phyloP scores from a whole-genome alignment of 495 filamentous ascomycete genomes.

The Penicillium pancosmium region DNA sequence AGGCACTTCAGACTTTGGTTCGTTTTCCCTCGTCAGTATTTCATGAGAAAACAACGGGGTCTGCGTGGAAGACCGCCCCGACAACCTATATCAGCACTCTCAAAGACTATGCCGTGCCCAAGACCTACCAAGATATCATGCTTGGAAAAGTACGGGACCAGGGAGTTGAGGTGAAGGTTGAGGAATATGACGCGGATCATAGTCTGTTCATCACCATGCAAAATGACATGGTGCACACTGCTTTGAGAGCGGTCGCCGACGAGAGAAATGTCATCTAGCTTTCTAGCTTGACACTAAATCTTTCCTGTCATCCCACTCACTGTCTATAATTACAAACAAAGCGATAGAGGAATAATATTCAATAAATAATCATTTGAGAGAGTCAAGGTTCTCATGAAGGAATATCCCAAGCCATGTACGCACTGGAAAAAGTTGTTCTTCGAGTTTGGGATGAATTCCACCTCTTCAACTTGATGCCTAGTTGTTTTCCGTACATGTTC shows the following conservation, averaged over 20 bases:
- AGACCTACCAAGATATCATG: conserved; percentile 40
- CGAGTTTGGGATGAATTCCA: too few species aligned
- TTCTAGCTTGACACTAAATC: not conserved
- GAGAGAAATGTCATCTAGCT: conserved; percentile 11
- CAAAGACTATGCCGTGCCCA: conserved; percentile 35
- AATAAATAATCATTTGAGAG: too few species aligned
- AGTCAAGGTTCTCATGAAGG: too few species aligned
- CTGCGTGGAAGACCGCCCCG: conserved; percentile 42
- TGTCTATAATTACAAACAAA: not conserved
- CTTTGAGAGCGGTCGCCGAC: conserved; percentile 16
- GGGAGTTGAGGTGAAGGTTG: conserved; percentile 25
- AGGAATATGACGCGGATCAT: conserved; percentile 34
- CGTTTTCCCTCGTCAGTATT: conserved; percentile 34
- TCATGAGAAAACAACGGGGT: conserved; percentile 19
- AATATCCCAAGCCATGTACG: too few species aligned
- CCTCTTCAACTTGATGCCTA: too few species aligned
- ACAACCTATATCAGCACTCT: conserved; percentile 37
- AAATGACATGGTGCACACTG: conserved; percentile 26
- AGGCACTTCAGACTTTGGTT: conserved; percentile 27
- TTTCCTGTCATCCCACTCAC: not conserved
- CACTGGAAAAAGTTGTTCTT: too few species aligned
- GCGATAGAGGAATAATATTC: too few species aligned
- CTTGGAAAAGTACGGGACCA: conserved; percentile 29
- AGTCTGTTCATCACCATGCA: conserved; percentile 33
- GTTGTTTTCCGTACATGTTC: too few species aligned